phyloP scores from a whole-genome alignment of 306 rosid species.

The Coriaria nepalensis region DNA sequence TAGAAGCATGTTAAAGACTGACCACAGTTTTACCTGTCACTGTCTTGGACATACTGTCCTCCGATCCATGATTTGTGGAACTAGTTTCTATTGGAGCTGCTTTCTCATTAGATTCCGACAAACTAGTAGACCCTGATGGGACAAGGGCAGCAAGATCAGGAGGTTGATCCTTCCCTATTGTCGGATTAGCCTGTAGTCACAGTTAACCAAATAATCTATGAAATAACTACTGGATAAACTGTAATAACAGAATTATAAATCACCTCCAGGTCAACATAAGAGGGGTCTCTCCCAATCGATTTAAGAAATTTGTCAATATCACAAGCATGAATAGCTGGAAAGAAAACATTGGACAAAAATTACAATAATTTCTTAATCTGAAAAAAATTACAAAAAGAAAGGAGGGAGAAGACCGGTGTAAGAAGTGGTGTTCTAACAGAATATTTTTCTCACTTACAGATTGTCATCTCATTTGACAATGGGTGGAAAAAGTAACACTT shows the following conservation, averaged over 20 bases:
- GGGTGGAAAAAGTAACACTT: conserved; percentile 83
- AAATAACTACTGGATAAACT: conserved; percentile 1
- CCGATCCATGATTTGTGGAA: conserved; percentile 24
- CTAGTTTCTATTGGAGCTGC: conserved; percentile 31
- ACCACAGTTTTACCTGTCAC: conserved; percentile 29
- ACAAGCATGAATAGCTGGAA: conserved; percentile 48
- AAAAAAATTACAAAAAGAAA: not conserved
- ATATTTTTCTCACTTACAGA: conserved; percentile 48
- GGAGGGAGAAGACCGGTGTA: not conserved
- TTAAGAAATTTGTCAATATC: conserved; percentile 72
- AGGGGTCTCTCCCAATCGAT: conserved; percentile 60
- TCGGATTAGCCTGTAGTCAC: conserved; percentile 60
- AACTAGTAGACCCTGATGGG: conserved; percentile 36
- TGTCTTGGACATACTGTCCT: conserved; percentile 17
- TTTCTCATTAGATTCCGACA: conserved; percentile 44
- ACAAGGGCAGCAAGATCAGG: conserved; percentile 87
- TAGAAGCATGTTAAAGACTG: too few species aligned
- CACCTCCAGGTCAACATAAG: conserved; percentile 94
- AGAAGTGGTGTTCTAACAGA: not conserved
- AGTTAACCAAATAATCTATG: conserved; percentile 7
- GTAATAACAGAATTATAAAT: conserved; percentile 8
- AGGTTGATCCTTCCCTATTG: conserved; percentile 84
- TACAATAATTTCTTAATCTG: too few species aligned
- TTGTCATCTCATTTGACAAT: conserved; percentile 70
- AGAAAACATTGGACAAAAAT: not conserved